Conservation (phyloP, 2,329 filamentous ascomycete species). For the Aspergillus hiratsukae region DNA sequence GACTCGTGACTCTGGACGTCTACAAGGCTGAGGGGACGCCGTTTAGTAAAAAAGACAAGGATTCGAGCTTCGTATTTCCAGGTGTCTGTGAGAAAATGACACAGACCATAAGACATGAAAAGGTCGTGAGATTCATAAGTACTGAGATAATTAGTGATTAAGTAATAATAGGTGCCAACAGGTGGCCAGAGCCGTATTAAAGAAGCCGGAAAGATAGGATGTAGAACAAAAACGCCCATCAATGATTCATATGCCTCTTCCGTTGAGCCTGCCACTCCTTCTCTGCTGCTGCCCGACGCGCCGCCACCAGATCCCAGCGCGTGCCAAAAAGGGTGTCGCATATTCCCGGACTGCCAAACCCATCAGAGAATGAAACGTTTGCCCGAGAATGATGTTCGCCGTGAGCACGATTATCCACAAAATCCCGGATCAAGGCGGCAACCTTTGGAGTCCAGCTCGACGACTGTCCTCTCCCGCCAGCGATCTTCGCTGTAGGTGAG, state of each 20-base stretch:
- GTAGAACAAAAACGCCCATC: too few species aligned
- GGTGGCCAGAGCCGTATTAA: neutral
- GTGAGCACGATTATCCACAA: neutral
- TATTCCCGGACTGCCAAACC: neutral
- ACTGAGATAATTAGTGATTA: too few species aligned
- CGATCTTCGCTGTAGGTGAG: neutral
- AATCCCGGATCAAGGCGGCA: neutral
- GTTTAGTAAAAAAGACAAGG: too few species aligned
- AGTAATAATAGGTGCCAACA: neutral
- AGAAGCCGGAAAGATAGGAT: too few species aligned
- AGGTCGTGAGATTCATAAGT: neutral
- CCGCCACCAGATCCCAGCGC: slow-evolving; percentile 1
- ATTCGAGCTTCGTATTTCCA: neutral
- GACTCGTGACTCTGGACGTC: too few species aligned
- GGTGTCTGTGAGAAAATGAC: too few species aligned
- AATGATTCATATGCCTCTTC: neutral
- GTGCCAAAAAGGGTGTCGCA: slow-evolving; percentile 1
- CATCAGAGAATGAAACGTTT: slow-evolving; percentile 1
- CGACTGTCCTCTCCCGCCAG: neutral
- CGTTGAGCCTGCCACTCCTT: neutral
- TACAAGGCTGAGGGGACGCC: too few species aligned
- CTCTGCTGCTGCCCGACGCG: neutral
- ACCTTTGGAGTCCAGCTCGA: neutral
- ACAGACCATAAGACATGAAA: neutral
- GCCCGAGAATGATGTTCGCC: neutral